Evolutionary conservation across 257 asterid genomes (phyloP).

Genomic region (Solanum paucissectum): DNA sequence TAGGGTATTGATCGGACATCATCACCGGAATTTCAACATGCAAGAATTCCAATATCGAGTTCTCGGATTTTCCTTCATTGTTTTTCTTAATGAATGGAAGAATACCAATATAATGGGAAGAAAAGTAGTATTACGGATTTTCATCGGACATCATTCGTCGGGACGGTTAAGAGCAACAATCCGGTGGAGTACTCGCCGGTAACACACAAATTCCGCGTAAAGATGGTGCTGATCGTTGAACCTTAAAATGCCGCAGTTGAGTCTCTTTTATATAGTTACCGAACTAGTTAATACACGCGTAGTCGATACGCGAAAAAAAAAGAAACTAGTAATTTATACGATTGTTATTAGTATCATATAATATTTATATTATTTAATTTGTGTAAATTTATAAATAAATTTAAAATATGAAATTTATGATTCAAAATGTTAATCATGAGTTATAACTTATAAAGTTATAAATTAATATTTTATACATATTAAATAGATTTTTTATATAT

Average conservation of each 20-base stretch:
- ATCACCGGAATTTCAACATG: no score
- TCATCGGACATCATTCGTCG: neutral
- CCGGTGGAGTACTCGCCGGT: neutral
- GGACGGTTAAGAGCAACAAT: neutral
- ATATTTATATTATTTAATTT: no score
- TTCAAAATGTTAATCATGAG: neutral
- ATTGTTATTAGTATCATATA: neutral
- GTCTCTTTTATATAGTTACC: no score
- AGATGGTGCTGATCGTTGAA: neutral
- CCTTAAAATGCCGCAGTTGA: neutral
- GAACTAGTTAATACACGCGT: neutral
- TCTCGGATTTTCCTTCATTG: no score
- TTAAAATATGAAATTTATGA: neutral
- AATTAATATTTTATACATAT: no score
- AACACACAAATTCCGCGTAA: neutral
- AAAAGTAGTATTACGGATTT: neutral
- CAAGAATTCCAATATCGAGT: no score
- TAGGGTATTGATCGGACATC: no score
- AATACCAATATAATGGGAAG: neutral
- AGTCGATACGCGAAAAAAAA: neutral
- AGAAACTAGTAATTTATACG: neutral
- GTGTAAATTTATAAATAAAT: neutral
- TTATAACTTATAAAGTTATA: no score
- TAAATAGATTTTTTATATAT: no score
- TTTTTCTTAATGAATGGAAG: neutral